Percentiles rank a stretch among this genome's conserved stretches.
phyloP scores from a whole-genome alignment of 2,329 filamentous ascomycete species.

The Endoconidiophora polonica region DNA sequence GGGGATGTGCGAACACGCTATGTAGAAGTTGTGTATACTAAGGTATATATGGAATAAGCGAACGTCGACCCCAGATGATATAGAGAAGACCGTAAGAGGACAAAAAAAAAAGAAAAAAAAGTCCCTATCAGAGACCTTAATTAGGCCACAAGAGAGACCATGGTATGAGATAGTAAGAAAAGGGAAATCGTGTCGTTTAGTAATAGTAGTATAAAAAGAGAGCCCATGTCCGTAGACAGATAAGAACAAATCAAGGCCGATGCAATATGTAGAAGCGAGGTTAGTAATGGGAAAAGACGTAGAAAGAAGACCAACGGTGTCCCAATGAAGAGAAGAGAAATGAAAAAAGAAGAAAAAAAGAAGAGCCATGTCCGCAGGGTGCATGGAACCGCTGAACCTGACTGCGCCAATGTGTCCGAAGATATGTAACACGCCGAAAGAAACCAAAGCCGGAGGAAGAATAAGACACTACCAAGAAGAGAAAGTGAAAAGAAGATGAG shows the following conservation, averaged over 20 bases:
- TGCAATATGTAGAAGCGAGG: background rate
- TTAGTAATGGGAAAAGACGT: background rate
- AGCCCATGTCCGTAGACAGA: background rate
- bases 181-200: background rate
- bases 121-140: too few relatives aligned
- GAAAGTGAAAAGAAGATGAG: background rate
- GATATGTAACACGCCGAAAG: conserved; percentile 4
- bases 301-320: background rate
- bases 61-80: too few relatives aligned
- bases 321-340: background rate
- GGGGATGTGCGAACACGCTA: too few relatives aligned
- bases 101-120: conserved; percentile 1
- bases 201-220: background rate
- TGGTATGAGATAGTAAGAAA: background rate
- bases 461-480: background rate
- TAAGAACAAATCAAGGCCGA: background rate
- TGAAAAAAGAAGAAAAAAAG: background rate
- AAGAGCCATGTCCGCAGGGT: too few relatives aligned
- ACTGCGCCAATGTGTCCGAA: conserved; percentile 5
- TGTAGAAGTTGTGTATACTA: too few relatives aligned
- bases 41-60: too few relatives aligned
- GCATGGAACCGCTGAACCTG: background rate
- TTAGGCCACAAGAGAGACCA: background rate
- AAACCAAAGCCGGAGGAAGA: background rate
- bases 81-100: background rate